Evolutionary conservation across 441 rosid species (phyloP).

Genomic region (Populus hybrid): DNA sequence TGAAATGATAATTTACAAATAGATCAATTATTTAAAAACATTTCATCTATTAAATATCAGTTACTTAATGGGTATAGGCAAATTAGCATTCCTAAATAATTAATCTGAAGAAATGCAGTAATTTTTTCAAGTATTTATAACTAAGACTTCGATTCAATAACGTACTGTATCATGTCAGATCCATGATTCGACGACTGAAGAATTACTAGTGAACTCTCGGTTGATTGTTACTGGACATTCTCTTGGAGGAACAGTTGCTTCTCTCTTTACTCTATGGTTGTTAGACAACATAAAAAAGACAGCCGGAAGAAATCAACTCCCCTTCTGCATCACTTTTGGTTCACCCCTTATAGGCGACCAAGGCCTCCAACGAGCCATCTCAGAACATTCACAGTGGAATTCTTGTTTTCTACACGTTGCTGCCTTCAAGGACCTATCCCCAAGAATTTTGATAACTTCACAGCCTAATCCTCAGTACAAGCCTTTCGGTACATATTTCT

Average conservation of each 20-base stretch:
- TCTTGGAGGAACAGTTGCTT: conserved; percentile 65
- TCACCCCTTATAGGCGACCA: conserved; percentile 52
- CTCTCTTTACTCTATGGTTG: conserved; percentile 61
- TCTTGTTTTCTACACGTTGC: conserved; percentile 66
- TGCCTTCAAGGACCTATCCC: conserved; percentile 32
- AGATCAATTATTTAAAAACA: no score
- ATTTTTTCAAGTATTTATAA: neutral
- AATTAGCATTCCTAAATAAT: neutral
- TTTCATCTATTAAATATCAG: no score
- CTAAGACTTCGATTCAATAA: neutral
- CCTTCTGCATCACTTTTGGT: conserved; percentile 72
- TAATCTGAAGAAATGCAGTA: neutral
- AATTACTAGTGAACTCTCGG: conserved; percentile 11
- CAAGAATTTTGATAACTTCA: conserved; percentile 24
- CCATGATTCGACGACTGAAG: neutral
- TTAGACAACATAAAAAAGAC: conserved; percentile 32
- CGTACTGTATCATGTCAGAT: conserved; percentile 2
- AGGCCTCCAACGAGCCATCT: conserved; percentile 40
- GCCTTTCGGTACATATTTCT: conserved; percentile 63
- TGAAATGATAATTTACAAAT: no score
- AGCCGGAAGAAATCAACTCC: conserved; percentile 13
- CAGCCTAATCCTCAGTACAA: conserved; percentile 19
- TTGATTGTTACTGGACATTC: conserved; percentile 54
- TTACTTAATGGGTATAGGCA: no score
- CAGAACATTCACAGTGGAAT: conserved; percentile 31